Conservation (phyloP, 371 early-diverging fungal species). For the Blakeslea trispora region DNA sequence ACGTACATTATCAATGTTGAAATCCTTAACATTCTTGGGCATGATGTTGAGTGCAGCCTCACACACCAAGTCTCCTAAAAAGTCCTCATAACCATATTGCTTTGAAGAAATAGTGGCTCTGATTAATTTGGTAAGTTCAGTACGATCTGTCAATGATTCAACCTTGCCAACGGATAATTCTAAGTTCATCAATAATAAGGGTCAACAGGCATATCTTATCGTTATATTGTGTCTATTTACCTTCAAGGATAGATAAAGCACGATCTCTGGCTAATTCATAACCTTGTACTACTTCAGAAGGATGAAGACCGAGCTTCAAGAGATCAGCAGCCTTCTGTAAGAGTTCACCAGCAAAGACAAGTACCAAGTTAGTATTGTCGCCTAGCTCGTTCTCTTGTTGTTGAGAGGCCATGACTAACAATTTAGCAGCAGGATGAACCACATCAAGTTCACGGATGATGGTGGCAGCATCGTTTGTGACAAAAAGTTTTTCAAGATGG, state of each 20-base stretch:
- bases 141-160: slow-evolving; percentile 50
- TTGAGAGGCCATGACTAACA: slow-evolving; percentile 96
- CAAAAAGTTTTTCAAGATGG: slow-evolving; percentile 96
- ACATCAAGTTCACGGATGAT: slow-evolving; percentile 98
- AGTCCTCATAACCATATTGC: slow-evolving; percentile 93
- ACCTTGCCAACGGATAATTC: slow-evolving; percentile 73
- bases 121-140: slow-evolving; percentile 74
- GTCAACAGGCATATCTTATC: background rate
- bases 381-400: slow-evolving; percentile 98
- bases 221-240: slow-evolving; percentile 42
- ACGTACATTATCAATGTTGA: slow-evolving; percentile 95
- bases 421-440: slow-evolving; percentile 98
- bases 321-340: slow-evolving; percentile 92
- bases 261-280: slow-evolving; percentile 89
- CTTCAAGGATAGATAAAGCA: slow-evolving; percentile 80
- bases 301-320: slow-evolving; percentile 92
- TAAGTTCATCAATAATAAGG: slow-evolving; percentile 25
- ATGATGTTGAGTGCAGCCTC: slow-evolving; percentile 89
- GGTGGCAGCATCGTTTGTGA: slow-evolving; percentile 99
- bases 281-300: slow-evolving; percentile 93
- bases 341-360: slow-evolving; percentile 94
- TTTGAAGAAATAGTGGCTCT: slow-evolving; percentile 85
- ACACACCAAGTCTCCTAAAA: slow-evolving; percentile 79
- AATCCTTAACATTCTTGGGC: slow-evolving; percentile 84
- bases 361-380: slow-evolving; percentile 94